These are phyloP conservation scores for Amanita molliuscula DNA, from an alignment of 768 basidiomycete species.

Conservation along the genomic window DNA sequence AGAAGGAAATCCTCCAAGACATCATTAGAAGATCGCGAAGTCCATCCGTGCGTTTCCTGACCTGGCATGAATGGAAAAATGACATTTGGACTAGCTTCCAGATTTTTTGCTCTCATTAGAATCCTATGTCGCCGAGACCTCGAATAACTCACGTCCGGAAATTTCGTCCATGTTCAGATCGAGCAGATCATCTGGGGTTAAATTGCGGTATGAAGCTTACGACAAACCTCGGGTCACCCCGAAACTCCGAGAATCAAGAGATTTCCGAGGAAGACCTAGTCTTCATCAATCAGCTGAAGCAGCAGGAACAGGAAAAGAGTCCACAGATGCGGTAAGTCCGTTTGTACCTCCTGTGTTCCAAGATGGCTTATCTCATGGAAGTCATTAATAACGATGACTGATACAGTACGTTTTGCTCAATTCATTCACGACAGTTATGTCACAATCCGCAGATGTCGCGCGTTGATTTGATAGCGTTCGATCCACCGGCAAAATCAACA, in stretches of 20 bases:
- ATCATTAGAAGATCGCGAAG: constrained; percentile 22
- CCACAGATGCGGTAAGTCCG: not conserved
- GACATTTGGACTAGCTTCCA: constrained; percentile 41
- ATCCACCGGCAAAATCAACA: constrained; percentile 35
- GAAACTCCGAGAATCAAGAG: constrained; percentile 1
- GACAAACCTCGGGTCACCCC: constrained; percentile 40
- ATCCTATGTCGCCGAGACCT: constrained; percentile 13
- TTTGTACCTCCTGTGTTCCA: not conserved
- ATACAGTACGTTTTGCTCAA: not conserved
- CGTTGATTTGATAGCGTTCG: constrained; percentile 62
- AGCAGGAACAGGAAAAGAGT: not conserved
- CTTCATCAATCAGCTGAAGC: not conserved
- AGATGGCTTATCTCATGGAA: not conserved
- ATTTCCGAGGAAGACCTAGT: not conserved
- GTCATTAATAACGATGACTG: constrained; percentile 4
- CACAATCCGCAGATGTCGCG: constrained; percentile 18
- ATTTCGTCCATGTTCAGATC: constrained; percentile 7
- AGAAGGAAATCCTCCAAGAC: constrained; percentile 33
- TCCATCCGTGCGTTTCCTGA: not conserved
- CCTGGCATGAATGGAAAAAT: not conserved
- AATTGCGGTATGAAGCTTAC: constrained; percentile 64
- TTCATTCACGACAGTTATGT: not conserved
- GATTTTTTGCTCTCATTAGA: constrained; percentile 53
- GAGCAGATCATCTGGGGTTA: constrained; percentile 20
- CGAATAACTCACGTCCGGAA: not conserved